Evolutionary conservation across 768 basidiomycete species (phyloP).

Genomic region (Kwoniella heveanensis): DNA sequence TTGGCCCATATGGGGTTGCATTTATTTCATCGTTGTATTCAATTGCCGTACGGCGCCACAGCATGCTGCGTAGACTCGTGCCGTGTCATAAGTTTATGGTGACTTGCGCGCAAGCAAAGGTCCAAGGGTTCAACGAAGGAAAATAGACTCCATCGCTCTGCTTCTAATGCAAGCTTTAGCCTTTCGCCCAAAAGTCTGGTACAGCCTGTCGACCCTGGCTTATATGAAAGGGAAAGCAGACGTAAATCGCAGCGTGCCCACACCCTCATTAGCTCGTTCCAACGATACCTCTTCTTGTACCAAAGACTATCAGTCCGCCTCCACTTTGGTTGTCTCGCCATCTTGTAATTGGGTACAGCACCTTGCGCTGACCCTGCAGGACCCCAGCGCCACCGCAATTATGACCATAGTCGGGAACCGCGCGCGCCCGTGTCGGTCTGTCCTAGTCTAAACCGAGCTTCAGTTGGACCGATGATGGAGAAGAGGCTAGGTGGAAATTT

Average conservation of each 20-base stretch:
- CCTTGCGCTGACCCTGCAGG: constrained; percentile 1
- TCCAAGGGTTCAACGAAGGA: neutral
- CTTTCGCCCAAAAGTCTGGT: neutral
- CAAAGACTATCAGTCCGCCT: neutral
- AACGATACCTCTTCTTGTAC: neutral
- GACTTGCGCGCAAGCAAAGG: no score
- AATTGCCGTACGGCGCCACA: neutral
- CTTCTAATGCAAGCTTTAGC: neutral
- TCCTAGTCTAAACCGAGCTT: no score
- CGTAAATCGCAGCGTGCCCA: neutral
- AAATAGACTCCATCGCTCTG: neutral
- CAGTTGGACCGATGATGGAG: no score
- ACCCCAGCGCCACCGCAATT: no score
- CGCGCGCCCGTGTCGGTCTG: no score
- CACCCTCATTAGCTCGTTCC: no score
- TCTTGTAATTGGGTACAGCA: no score
- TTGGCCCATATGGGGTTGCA: no score
- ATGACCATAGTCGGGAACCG: no score
- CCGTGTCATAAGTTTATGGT: neutral
- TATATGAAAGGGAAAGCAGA: neutral
- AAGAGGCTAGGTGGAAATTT: no score
- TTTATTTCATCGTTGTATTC: neutral
- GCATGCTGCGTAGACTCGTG: neutral
- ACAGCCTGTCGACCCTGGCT: neutral
- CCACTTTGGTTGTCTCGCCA: neutral